Evolutionary conservation across 495 filamentous ascomycete genomes (phyloP).

Genomic region (Penicilliopsis zonata): DNA sequence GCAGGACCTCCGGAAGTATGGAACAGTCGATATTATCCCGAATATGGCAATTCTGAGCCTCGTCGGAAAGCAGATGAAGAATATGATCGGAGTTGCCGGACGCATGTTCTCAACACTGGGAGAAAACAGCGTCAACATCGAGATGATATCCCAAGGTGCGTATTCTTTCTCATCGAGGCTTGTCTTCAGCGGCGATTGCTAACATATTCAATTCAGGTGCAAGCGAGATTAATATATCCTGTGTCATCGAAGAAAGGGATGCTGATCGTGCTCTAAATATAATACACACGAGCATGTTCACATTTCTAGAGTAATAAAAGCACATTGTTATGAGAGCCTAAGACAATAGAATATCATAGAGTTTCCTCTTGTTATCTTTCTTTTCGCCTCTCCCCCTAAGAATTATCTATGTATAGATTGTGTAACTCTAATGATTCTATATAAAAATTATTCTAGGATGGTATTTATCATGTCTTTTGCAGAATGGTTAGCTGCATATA

Average conservation of each 20-base stretch:
- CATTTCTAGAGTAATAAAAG: conserved; percentile 35
- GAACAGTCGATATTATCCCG: conserved; percentile 71
- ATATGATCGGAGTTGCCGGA: conserved; percentile 83
- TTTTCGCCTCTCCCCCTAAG: neutral
- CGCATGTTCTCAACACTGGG: conserved; percentile 84
- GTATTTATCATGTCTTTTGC: too few species aligned
- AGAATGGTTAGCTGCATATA: too few species aligned
- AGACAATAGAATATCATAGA: conserved; percentile 1
- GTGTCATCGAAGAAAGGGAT: conserved; percentile 85
- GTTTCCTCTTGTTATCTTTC: conserved; percentile 1
- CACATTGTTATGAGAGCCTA: conserved; percentile 10
- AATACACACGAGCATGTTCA: conserved; percentile 86
- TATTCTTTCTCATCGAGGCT: conserved; percentile 2
- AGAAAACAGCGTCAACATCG: conserved; percentile 80
- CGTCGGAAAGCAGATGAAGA: conserved; percentile 90
- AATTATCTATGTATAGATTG: too few species aligned
- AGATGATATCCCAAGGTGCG: conserved; percentile 95
- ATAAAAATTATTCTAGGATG: too few species aligned
- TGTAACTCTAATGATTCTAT: too few species aligned
- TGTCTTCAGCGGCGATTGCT: neutral
- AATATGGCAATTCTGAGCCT: conserved; percentile 88
- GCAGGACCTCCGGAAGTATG: conserved; percentile 60
- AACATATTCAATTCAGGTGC: conserved; percentile 44
- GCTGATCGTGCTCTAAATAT: conserved; percentile 88
- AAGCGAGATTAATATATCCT: conserved; percentile 97